These are phyloP conservation scores for Ganoderma resinaceum DNA, from an alignment of 1,284 basidiomycete species.

Conservation along the genomic window DNA sequence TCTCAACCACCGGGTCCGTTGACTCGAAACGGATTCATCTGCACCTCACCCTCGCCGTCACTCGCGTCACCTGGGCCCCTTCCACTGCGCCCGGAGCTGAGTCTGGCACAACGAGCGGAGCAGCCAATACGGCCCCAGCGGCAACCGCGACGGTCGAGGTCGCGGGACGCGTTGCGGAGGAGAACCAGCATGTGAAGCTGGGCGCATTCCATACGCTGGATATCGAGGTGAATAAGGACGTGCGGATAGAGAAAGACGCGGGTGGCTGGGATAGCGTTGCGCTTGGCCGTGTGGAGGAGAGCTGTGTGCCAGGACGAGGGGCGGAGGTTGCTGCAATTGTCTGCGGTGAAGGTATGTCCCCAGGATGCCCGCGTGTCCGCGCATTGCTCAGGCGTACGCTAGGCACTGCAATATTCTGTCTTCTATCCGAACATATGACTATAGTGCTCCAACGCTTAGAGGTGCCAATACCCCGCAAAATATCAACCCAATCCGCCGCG, in stretches of 20 bases:
- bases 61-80: conserved; percentile 73
- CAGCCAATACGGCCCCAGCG: conserved; percentile 41
- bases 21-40: conserved; percentile 90
- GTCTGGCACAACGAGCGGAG: conserved; percentile 46
- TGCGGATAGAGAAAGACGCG: conserved; percentile 88
- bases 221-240: conserved; percentile 90
- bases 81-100: conserved; percentile 60
- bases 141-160: conserved; percentile 82
- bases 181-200: conserved; percentile 93
- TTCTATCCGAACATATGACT: conserved; percentile 97
- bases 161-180: conserved; percentile 87
- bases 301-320: conserved; percentile 90
- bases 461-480: conserved; percentile 90
- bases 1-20: conserved; percentile 92
- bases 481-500: conserved; percentile 79
- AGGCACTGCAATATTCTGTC: conserved; percentile 93
- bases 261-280: conserved; percentile 91
- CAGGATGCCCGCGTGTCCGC: neutral
- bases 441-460: conserved; percentile 92
- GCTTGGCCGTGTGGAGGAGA: conserved; percentile 83
- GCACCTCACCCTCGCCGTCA: conserved; percentile 86
- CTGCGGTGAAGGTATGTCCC: conserved; percentile 80
- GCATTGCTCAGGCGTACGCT: neutral
- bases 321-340: conserved; percentile 98
- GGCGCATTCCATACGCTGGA: conserved; percentile 97